A percentile compares a stretch with the other conserved stretches of the same genome.
phyloP scores from a whole-genome alignment of 192 early-diverging fungal species.

The Mortierella hygrophila region DNA sequence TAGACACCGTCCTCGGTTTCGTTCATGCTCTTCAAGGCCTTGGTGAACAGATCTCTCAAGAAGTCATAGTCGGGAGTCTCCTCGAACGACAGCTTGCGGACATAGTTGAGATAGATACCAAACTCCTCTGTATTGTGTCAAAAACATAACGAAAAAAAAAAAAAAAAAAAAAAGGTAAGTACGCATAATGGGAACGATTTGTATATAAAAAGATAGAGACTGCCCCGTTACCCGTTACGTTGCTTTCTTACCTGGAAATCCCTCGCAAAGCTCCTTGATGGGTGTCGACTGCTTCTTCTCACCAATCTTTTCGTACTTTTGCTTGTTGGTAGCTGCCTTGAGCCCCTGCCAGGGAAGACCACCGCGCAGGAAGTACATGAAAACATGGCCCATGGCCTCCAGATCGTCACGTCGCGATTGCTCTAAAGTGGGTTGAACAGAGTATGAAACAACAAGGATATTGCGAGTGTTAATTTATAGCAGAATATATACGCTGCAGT shows the following conservation, averaged over 20 bases:
- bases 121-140: slow-evolving; percentile 78
- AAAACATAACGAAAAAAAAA: not conserved
- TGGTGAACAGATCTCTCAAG: slow-evolving; percentile 86
- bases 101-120: slow-evolving; percentile 89
- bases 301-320: slow-evolving; percentile 99
- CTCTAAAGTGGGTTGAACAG: slow-evolving; percentile 65
- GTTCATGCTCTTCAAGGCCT: slow-evolving; percentile 75
- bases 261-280: slow-evolving; percentile 91
- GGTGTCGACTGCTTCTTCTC: slow-evolving; percentile 95
- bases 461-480: not conserved
- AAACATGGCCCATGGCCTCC: slow-evolving; percentile 97
- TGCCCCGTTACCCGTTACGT: no score
- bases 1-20: slow-evolving; percentile 93
- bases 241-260: slow-evolving; percentile 77
- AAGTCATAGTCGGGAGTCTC: slow-evolving; percentile 99
- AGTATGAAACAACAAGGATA: slow-evolving; percentile 6
- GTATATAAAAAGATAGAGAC: not conserved
- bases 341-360: slow-evolving; percentile 97
- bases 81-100: slow-evolving; percentile 93
- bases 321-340: slow-evolving; percentile 97
- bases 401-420: slow-evolving; percentile 98
- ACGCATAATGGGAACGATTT: not conserved
- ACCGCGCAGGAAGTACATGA: slow-evolving; percentile 98
- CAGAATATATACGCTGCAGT: not conserved
- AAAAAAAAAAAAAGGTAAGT: not conserved